These are phyloP conservation scores for Chloropicon primus DNA, from an alignment of 139 green algal species.

Conservation along the genomic window DNA sequence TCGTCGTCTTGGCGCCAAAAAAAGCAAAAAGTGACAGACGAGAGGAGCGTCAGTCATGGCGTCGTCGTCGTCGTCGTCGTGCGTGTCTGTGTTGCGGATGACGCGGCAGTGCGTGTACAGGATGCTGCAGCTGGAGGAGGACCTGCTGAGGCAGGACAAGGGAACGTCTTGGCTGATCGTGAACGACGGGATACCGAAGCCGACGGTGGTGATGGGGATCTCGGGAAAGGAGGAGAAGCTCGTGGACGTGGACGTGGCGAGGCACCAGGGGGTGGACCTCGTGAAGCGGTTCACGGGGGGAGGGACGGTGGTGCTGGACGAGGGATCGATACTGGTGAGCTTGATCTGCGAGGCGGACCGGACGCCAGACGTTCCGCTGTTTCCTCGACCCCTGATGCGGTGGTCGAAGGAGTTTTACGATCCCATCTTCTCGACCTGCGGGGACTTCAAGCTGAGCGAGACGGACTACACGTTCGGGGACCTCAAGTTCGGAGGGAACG, in stretches of 20 bases:
- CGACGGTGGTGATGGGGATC: slow-evolving; percentile 19
- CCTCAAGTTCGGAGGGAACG: slow-evolving; percentile 93
- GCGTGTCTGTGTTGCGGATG: background rate
- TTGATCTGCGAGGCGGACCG: slow-evolving; percentile 28
- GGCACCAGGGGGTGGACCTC: slow-evolving; percentile 31
- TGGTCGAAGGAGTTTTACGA: slow-evolving; percentile 72
- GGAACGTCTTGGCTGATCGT: background rate
- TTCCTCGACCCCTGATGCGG: slow-evolving; percentile 77
- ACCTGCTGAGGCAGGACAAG: background rate
- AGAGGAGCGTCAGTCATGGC: no score
- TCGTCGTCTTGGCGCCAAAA: no score
- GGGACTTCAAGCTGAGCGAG: slow-evolving; percentile 50
- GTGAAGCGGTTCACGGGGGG: slow-evolving; percentile 85
- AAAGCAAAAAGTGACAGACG: no score
- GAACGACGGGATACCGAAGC: background rate
- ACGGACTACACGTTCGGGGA: slow-evolving; percentile 77
- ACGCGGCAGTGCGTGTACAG: background rate
- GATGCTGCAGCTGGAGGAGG: background rate
- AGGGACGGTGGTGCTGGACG: slow-evolving; percentile 91
- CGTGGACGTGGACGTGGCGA: slow-evolving; percentile 41
- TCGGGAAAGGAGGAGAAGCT: slow-evolving; percentile 59
- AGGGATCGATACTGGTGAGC: slow-evolving; percentile 59
- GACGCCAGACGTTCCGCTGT: slow-evolving; percentile 46
- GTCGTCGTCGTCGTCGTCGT: no score
- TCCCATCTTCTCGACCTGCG: slow-evolving; percentile 41